phyloP scores from a whole-genome alignment of 2,329 filamentous ascomycete genomes.

The Fusarium penzigii region DNA sequence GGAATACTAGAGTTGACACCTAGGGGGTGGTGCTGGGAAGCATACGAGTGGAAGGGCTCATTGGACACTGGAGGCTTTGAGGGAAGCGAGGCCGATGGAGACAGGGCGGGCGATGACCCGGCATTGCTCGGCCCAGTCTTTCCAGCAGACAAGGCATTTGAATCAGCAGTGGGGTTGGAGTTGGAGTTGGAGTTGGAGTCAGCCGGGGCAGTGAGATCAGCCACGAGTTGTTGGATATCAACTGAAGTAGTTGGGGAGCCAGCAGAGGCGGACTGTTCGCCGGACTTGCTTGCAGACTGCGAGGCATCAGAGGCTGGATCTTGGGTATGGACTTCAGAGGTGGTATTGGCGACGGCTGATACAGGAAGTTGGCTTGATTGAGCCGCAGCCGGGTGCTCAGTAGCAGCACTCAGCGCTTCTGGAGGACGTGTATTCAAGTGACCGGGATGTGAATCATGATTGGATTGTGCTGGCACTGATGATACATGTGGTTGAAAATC shows the following conservation, averaged over 20 bases:
- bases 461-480: constrained; percentile 45
- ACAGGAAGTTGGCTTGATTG: constrained; percentile 25
- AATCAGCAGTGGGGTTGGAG: constrained; percentile 32
- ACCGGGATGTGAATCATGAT: constrained; percentile 43
- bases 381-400: constrained; percentile 33
- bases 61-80: constrained; percentile 47
- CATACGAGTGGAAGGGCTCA: constrained; percentile 38
- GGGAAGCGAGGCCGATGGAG: constrained; percentile 46
- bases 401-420: constrained; percentile 33
- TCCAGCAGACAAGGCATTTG: constrained; percentile 26
- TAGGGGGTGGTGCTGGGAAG: constrained; percentile 38
- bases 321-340: constrained; percentile 29
- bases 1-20: constrained; percentile 34
- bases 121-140: constrained; percentile 27
- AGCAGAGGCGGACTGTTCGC: constrained; percentile 26
- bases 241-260: constrained; percentile 34
- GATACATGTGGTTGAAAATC: constrained; percentile 45
- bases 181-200: constrained; percentile 28
- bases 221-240: constrained; percentile 44
- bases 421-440: constrained; percentile 36
- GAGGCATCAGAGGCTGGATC: constrained; percentile 21
- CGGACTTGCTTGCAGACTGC: constrained; percentile 24
- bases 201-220: constrained; percentile 41
- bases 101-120: constrained; percentile 36
- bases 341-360: constrained; percentile 29